Conservation (phyloP, 2,329 filamentous ascomycete genomes). For the Colletotrichum sp. region DNA sequence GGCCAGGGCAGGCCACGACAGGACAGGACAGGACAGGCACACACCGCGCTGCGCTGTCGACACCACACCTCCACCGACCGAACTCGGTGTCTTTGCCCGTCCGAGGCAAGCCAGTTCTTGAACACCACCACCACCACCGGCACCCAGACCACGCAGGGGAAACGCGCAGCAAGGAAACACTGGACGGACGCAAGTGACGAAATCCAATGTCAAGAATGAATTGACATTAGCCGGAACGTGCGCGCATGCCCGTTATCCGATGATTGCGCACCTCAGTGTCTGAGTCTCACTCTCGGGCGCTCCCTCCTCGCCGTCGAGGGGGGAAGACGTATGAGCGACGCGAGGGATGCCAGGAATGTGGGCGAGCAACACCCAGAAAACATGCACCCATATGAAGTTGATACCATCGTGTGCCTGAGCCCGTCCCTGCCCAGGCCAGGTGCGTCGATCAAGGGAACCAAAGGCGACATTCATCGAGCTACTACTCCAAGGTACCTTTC, state of each 20-base stretch:
- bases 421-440: background rate
- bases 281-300: background rate
- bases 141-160: background rate
- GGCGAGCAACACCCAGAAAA: background rate
- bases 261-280: background rate
- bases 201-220: background rate
- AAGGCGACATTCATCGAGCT: background rate
- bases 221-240: background rate
- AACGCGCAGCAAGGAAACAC: background rate
- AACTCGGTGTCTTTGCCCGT: slow-evolving; percentile 1
- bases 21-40: background rate
- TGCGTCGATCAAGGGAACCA: slow-evolving; percentile 10
- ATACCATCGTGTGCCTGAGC: background rate
- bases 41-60: background rate
- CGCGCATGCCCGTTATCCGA: background rate
- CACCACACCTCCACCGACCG: slow-evolving; percentile 7
- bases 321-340: background rate
- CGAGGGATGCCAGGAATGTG: slow-evolving; percentile 15
- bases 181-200: background rate
- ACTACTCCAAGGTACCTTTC: too few relatives aligned
- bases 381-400: background rate
- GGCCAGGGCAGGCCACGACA: background rate
- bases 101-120: background rate
- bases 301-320: background rate
- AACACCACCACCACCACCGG: background rate